Evolutionary conservation across 2,329 filamentous ascomycete species (phyloP).

Genomic region (Penicillium hordei): DNA sequence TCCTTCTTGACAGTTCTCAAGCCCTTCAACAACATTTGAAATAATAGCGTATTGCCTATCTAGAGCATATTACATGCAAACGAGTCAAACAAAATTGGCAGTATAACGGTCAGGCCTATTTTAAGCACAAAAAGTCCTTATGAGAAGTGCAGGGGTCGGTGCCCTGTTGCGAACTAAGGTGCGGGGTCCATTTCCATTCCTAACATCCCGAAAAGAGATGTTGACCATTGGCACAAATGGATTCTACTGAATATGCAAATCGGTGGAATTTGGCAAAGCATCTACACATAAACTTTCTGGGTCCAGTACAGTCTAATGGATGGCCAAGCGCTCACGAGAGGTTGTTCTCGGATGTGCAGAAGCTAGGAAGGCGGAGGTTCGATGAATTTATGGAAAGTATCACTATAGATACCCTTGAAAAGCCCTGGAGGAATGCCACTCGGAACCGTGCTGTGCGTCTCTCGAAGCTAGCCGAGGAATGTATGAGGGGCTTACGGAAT

Average conservation of each 20-base stretch:
- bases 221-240: not conserved
- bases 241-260: not conserved
- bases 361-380: not conserved
- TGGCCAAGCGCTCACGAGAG: constrained; percentile 10
- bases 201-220: too few relatives aligned
- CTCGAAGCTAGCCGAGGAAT: not conserved
- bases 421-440: not conserved
- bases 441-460: not conserved
- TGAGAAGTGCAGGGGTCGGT: too few relatives aligned
- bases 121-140: too few relatives aligned
- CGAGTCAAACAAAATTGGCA: too few relatives aligned
- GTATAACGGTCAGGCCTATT: too few relatives aligned
- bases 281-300: constrained; percentile 1
- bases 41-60: too few relatives aligned
- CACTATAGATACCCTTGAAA: not conserved
- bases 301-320: constrained; percentile 1
- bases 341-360: constrained; percentile 9
- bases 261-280: not conserved
- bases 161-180: too few relatives aligned
- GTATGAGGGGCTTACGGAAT: not conserved
- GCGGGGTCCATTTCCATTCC: too few relatives aligned
- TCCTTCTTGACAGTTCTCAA: too few relatives aligned
- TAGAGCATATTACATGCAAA: too few relatives aligned
- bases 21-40: too few relatives aligned
- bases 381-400: not conserved